Evolutionary conservation across 1,139 yeast genomes (phyloP).

Genomic region (Lodderomyces jiufengensis): DNA sequence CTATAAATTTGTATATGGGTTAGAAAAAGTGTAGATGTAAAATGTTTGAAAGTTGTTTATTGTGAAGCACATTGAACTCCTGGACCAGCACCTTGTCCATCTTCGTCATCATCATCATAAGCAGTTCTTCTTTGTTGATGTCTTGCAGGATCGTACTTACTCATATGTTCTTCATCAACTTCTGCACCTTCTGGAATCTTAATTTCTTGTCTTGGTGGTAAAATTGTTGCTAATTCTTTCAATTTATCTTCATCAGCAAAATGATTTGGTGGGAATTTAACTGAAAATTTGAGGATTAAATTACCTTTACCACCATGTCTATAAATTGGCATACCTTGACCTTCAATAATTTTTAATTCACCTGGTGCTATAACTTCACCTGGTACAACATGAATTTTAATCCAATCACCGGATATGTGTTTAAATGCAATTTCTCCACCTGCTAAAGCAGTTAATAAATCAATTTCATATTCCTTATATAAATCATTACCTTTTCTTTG

Average conservation of each 20-base stretch:
- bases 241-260: constrained; percentile 66
- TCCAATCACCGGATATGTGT: constrained; percentile 84
- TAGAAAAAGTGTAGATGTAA: background rate
- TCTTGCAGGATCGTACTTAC: constrained; percentile 59
- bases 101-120: constrained; percentile 65
- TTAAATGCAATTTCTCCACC: constrained; percentile 90
- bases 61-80: constrained; percentile 91
- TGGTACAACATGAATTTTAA: constrained; percentile 77
- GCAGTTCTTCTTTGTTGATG: constrained; percentile 51
- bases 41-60: constrained; percentile 27
- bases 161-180: constrained; percentile 80
- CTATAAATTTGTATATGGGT: too few relatives aligned
- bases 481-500: constrained; percentile 90
- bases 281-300: constrained; percentile 63
- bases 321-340: constrained; percentile 93
- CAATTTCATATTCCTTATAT: constrained; percentile 81
- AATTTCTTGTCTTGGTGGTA: constrained; percentile 61
- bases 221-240: constrained; percentile 58
- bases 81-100: constrained; percentile 56
- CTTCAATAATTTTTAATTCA: constrained; percentile 73
- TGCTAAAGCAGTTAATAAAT: constrained; percentile 88
- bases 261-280: constrained; percentile 66
- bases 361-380: constrained; percentile 95
- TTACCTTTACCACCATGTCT: constrained; percentile 76
- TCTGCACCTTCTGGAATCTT: constrained; percentile 59